phyloP scores from a whole-genome alignment of 768 basidiomycete species.

The Roridomyces roridus region DNA sequence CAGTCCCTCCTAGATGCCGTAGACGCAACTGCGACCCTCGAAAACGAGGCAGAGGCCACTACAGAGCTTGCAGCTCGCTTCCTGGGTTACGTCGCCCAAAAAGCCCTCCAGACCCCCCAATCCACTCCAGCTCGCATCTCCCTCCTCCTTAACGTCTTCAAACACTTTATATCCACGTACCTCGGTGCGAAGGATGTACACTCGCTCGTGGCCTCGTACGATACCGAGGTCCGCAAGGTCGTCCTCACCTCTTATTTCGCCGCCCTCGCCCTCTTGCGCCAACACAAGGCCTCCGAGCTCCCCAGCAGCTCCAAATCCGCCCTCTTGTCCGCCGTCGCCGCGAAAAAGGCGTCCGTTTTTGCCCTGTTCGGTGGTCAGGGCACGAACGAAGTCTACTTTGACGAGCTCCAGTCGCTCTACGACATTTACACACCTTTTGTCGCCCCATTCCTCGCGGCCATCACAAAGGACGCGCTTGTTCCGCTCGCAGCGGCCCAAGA shows the following conservation, averaged over 20 bases:
- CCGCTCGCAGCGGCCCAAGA: conserved; percentile 71
- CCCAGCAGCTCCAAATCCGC: conserved; percentile 69
- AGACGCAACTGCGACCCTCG: conserved; percentile 57
- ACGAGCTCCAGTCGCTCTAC: conserved; percentile 91
- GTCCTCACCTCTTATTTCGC: conserved; percentile 82
- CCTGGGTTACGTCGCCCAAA: conserved; percentile 75
- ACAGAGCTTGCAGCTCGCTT: conserved; percentile 86
- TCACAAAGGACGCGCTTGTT: conserved; percentile 71
- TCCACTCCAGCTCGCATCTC: conserved; percentile 59
- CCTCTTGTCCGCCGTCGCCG: conserved; percentile 65
- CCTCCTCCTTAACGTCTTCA: conserved; percentile 76
- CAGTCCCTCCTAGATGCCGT: conserved; percentile 63
- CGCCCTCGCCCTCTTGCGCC: conserved; percentile 74
- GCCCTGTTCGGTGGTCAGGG: conserved; percentile 98
- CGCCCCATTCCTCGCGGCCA: conserved; percentile 64
- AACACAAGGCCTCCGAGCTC: conserved; percentile 56
- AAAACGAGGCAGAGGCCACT: conserved; percentile 65
- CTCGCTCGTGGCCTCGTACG: conserved; percentile 76
- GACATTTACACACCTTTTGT: conserved; percentile 93
- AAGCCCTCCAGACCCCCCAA: conserved; percentile 60
- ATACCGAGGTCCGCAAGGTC: conserved; percentile 75
- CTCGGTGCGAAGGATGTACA: conserved; percentile 81
- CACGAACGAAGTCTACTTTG: conserved; percentile 97
- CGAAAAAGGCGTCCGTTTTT: conserved; percentile 78
- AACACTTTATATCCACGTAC: conserved; percentile 79